Percentiles rank a stretch among this genome's conserved stretches.
Evolutionary conservation across 345 rosid species (phyloP).

Genomic region (Gossypium australe): DNA sequence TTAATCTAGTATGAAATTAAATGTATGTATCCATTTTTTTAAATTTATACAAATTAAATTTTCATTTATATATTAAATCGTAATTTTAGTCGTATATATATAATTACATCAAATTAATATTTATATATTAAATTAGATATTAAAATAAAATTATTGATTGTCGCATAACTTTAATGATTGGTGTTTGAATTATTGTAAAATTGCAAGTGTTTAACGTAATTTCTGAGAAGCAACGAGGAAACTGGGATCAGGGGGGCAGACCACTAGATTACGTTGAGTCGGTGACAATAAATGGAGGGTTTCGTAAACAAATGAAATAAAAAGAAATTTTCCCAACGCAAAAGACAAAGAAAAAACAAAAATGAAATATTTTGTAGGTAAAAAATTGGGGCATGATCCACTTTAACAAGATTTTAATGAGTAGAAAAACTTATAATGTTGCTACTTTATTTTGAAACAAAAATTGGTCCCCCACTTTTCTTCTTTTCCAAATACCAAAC

Average conservation of each 20-base stretch:
- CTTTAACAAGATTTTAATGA: not conserved
- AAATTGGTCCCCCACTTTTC: not conserved
- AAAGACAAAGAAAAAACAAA: not conserved
- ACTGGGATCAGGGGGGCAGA: not conserved
- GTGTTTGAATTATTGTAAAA: not conserved
- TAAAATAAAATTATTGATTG: too few relatives aligned
- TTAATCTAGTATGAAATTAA: too few relatives aligned
- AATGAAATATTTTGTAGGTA: not conserved
- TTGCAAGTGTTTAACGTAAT: not conserved
- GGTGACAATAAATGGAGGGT: not conserved
- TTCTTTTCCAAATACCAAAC: not conserved
- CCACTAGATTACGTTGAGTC: not conserved
- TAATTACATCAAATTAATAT: accelerated
- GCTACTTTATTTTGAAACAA: not conserved
- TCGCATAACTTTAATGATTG: not conserved
- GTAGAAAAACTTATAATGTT: not conserved
- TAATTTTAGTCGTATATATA: accelerated
- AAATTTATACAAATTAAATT: too few relatives aligned
- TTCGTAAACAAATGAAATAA: too few relatives aligned
- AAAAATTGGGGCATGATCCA: not conserved
- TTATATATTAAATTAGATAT: too few relatives aligned
- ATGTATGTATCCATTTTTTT: too few relatives aligned
- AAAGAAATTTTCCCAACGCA: not conserved
- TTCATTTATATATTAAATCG: too few relatives aligned
- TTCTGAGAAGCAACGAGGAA: not conserved